phyloP scores from a whole-genome alignment of 305 asterid species.

The Fraxinus greggii region DNA sequence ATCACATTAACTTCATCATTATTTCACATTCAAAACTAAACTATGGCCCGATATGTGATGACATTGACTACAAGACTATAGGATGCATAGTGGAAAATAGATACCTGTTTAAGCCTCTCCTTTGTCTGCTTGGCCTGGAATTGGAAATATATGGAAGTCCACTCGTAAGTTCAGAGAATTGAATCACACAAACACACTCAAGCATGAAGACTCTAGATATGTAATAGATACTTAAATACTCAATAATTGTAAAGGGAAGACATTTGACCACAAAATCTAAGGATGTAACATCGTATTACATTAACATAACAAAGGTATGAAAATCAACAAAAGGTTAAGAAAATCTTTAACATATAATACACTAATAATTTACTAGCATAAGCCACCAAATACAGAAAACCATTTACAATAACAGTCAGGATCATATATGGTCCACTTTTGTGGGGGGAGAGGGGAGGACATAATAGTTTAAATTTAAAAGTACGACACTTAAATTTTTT shows the following conservation, averaged over 20 bases:
- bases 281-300: not conserved
- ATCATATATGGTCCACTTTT: not conserved
- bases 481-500: not conserved
- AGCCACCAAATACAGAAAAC: not conserved
- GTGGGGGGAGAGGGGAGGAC: not conserved
- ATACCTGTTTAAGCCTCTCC: slow-evolving; percentile 73
- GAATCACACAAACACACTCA: slow-evolving; percentile 10
- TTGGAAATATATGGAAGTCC: slow-evolving; percentile 17
- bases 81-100: not conserved
- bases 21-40: not conserved
- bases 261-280: slow-evolving; percentile 13
- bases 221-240: not conserved
- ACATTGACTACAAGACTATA: not conserved
- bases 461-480: not conserved
- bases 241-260: slow-evolving; percentile 2
- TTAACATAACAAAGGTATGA: not conserved
- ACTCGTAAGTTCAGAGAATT: slow-evolving; percentile 21
- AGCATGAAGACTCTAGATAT: not conserved
- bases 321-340: not conserved
- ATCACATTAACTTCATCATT: not conserved
- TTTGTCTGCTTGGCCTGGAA: slow-evolving; percentile 66
- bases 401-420: not conserved
- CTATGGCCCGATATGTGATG: not conserved
- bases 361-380: not conserved
- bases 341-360: not conserved